phyloP scores from a whole-genome alignment of 108 stramenopile species.

The Epithemia pelagica region DNA sequence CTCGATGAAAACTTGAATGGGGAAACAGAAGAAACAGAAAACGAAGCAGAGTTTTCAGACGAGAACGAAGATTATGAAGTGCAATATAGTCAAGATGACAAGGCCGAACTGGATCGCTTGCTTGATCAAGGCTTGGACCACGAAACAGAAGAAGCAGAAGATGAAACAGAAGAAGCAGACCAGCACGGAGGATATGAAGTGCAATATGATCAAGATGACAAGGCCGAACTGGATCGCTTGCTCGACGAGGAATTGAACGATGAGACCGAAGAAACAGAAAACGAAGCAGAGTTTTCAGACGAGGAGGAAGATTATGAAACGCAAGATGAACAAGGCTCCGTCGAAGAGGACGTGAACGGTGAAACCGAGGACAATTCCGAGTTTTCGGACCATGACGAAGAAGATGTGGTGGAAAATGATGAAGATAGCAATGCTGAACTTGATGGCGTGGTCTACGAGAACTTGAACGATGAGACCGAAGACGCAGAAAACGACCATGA shows the following conservation, averaged over 20 bases:
- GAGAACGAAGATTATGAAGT: not conserved
- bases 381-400: no score
- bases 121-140: not conserved
- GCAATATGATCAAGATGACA: not conserved
- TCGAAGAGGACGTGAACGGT: not conserved
- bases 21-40: not conserved
- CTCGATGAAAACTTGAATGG: not conserved
- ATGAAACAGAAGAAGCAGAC: no score
- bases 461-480: conserved; percentile 6
- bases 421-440: conserved; percentile 11
- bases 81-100: not conserved
- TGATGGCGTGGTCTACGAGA: conserved; percentile 16
- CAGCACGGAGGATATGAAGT: not conserved
- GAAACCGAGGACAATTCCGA: not conserved
- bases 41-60: not conserved
- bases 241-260: not conserved
- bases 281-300: not conserved
- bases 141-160: not conserved
- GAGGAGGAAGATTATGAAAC: not conserved
- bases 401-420: not conserved
- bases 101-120: not conserved
- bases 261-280: not conserved
- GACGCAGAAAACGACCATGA: not conserved
- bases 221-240: no score
- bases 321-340: not conserved